These are phyloP conservation scores for Podila clonocystis DNA, from an alignment of 192 early-diverging fungal genomes.

Conservation along the genomic window DNA sequence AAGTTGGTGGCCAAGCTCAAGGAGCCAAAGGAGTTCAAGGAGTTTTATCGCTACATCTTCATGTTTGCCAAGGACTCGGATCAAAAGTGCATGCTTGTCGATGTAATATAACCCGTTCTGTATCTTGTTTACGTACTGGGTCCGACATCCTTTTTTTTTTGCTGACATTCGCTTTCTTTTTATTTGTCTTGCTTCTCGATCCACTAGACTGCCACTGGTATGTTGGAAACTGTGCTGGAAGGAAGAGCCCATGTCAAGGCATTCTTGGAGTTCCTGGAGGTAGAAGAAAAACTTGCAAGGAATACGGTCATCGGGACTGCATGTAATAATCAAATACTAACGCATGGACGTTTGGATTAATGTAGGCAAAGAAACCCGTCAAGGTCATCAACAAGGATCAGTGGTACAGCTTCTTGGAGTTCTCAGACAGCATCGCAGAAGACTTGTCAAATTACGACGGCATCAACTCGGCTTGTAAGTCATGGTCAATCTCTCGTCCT, in stretches of 20 bases:
- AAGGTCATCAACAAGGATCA: constrained; percentile 75
- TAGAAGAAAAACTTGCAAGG: not conserved
- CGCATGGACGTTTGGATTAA: not conserved
- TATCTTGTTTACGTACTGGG: not conserved
- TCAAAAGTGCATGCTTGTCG: constrained; percentile 68
- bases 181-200: no score
- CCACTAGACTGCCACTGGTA: constrained; percentile 55
- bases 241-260: constrained; percentile 54
- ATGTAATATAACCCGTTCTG: constrained; percentile 42
- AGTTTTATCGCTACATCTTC: constrained; percentile 72
- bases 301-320: not conserved
- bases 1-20: constrained; percentile 37
- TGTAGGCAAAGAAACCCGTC: constrained; percentile 56
- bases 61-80: constrained; percentile 69
- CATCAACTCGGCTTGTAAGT: constrained; percentile 68
- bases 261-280: constrained; percentile 64
- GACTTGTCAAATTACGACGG: constrained; percentile 69
- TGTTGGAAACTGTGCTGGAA: constrained; percentile 63
- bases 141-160: not conserved
- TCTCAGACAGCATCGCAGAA: constrained; percentile 56
- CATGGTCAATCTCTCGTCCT: not conserved
- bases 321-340: not conserved
- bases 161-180: not conserved
- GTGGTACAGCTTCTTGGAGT: constrained; percentile 74
- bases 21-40: constrained; percentile 58